Base-by-base conservation (phyloP, 2,329 filamentous ascomycete genomes). In the Cladophialophora chaetospira region DNA sequence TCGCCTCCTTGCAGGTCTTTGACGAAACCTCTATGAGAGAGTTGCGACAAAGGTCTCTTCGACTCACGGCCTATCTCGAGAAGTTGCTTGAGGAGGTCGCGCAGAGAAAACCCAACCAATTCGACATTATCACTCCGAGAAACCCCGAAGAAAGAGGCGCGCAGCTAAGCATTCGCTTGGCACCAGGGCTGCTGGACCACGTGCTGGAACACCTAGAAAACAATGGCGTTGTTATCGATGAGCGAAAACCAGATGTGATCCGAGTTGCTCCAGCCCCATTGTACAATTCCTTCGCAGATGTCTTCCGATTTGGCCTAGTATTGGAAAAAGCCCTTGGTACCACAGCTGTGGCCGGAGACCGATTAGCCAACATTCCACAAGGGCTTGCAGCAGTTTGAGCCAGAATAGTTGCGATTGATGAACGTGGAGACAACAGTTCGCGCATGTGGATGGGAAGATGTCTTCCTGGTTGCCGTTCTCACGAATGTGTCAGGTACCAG, bases 221-320 rank as follows among this genome's bases (percentile, higher is more conserved):
- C 10, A 80, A 82, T 1, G 88, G 87, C 1, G 85, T 94, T 2
- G 82, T 95, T 1, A 85, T 89, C 33, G 91, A 96, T 69, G 88
- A 94, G 79, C 79, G 91, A 57, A 89, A 89, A 71, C 91, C 91
- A 1, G 86, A 92, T 69, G 91, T 96, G 11, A 86, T 96, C 48
- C 79, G 91, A 1, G 85, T 95, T 1, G 90, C 91, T 2, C 91
- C 91, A 1, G 87, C 89, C 36, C 91, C 91, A 6, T 71, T 47
- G 44, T 44, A 44, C 23, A 93, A 93, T 67, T 84, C 82, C 0
- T 95, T 89, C 69, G 78, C 79, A 57, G 91, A 96, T 65, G 85
- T 91, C 5, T 85, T 74, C 75, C 70, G 73, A 13, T 89, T 89
- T 68, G 57, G 46, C 28, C 54, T 58, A 28, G 58, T 63, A 4